These are phyloP conservation scores for Cercospora beticola DNA, from an alignment of 2,329 filamentous ascomycete genomes.

Conservation along the genomic window DNA sequence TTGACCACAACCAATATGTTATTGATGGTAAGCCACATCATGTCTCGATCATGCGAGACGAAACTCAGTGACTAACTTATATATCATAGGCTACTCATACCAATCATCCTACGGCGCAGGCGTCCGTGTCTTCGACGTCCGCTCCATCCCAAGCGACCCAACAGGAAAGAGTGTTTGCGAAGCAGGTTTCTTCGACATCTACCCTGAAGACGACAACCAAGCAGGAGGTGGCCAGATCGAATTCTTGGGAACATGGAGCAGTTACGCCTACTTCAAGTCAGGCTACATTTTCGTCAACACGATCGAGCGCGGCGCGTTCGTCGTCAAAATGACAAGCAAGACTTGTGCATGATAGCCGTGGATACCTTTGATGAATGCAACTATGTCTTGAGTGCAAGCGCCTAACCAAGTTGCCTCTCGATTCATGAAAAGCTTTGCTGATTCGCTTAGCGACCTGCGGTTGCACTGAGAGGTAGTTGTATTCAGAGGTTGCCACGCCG, in stretches of 20 bases:
- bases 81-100: slow-evolving; percentile 30
- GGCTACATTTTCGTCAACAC: slow-evolving; percentile 54
- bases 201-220: slow-evolving; percentile 50
- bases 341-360: not conserved
- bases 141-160: slow-evolving; percentile 42
- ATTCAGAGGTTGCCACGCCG: not conserved
- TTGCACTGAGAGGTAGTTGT: not conserved
- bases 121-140: slow-evolving; percentile 39
- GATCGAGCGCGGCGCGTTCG: slow-evolving; percentile 53
- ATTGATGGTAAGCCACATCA: slow-evolving; percentile 31
- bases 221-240: slow-evolving; percentile 39
- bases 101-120: slow-evolving; percentile 42
- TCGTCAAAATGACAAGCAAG: slow-evolving; percentile 42
- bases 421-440: not conserved
- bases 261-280: slow-evolving; percentile 51
- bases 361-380: not conserved
- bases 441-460: not conserved
- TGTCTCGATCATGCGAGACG: no score
- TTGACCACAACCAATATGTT: slow-evolving; percentile 47
- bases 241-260: slow-evolving; percentile 47
- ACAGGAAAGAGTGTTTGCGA: slow-evolving; percentile 48
- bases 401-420: not conserved
- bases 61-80: not conserved
- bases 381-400: not conserved
- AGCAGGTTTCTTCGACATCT: slow-evolving; percentile 52